phyloP scores from a whole-genome alignment of 108 stramenopile genomes.

The Pseudonitzschia multistriata region DNA sequence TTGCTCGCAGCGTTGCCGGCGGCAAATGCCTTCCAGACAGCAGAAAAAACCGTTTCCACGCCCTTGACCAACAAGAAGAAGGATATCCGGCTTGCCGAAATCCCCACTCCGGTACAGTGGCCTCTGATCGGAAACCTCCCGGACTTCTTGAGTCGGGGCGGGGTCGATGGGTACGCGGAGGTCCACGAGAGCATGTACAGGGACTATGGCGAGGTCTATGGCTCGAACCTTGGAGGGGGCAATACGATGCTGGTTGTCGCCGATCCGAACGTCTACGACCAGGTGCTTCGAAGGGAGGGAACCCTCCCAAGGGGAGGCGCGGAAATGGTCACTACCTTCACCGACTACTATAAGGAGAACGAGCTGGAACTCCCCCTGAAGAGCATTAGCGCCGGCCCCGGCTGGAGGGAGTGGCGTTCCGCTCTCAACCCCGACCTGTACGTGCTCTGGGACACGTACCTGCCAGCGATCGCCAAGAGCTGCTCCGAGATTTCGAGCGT shows the following conservation, averaged over 20 bases:
- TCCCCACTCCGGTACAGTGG: background rate
- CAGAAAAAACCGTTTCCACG: too few species aligned
- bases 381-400: background rate
- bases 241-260: background rate
- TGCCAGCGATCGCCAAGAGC: constrained; percentile 6
- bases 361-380: background rate
- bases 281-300: constrained; percentile 5
- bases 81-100: too few species aligned
- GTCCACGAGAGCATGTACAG: constrained; percentile 10
- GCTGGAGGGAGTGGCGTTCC: constrained; percentile 1
- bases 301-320: background rate
- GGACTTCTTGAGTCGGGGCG: constrained; percentile 1
- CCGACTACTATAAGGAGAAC: constrained; percentile 6
- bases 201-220: constrained; percentile 7
- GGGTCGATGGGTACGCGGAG: background rate
- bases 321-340: background rate
- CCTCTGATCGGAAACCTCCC: constrained; percentile 4
- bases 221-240: background rate
- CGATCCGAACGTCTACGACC: background rate
- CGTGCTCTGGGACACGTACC: constrained; percentile 8
- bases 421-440: background rate
- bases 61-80: too few species aligned
- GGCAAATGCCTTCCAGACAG: too few species aligned
- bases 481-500: background rate
- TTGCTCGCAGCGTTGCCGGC: too few species aligned